Evolutionary conservation across 177 flowering plant genomes (phyloP), one percentile per base, ranked within the genome.

Genomic region (Vitis hybrid): DNA sequence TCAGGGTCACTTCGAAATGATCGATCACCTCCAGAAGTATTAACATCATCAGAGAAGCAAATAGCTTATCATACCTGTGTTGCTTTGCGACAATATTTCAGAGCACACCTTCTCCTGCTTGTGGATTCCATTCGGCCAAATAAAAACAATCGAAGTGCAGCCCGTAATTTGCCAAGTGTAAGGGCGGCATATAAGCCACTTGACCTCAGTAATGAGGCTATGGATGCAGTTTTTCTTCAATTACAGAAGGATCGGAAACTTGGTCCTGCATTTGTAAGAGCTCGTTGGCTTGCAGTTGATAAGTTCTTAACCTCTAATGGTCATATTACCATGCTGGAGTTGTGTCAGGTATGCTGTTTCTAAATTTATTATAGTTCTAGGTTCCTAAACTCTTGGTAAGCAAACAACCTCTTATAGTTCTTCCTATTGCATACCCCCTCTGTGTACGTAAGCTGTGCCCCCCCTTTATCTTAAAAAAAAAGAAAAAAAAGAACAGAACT

Each of bases 91-190:
- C 99, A 95, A 69, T 95, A 92, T 80, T 90, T 91, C 68, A 85
- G 99, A 73, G 97, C 98, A 13, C 99, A 91, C 79, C 94, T 95
- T 69, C 87, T 95, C 31, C 79, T 93, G 80, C 90, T 91, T 63
- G 91, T 95, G 59, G 99, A 95, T 70, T 92, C 97, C 26, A 84
- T 95, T 73, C 98, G 97, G 63, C 99, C 99, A 22, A 88, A 73
- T 70, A 95, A 92, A 87, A 89, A 56, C 67, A 81, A 69, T 73
- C 86, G 93, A 67, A 84, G 87, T 80, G 81, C 84, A 1, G 81
- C 82, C 20, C 88, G 98, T 11, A 88, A 84, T 79, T 65, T 81
- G 64, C 79, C 87, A 26, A 82, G 84, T 82, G 77, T 79, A 60
- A 83, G 90, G 83, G 89, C 96, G 31, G 94, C 88, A 3, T 87